A percentile compares a stretch with the other conserved stretches of the same genome.
phyloP scores from a whole-genome alignment of 345 rosid species.

The Crucihimalaya himalaica region DNA sequence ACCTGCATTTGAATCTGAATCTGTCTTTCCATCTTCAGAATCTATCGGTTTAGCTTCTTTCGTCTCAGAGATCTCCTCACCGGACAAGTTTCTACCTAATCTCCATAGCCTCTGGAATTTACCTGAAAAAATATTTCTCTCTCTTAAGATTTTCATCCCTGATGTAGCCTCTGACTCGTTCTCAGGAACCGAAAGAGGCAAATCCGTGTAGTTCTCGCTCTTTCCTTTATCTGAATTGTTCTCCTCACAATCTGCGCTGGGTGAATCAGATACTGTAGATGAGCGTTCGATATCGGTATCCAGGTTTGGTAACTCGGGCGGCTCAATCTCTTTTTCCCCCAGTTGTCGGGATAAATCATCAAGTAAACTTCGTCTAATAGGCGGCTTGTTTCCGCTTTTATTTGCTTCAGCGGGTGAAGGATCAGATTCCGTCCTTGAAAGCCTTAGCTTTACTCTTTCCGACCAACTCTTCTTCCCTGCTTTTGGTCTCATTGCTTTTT shows the following conservation, averaged over 20 bases:
- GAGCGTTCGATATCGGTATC: conserved; percentile 42
- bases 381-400: conserved; percentile 39
- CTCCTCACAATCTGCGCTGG: conserved; percentile 53
- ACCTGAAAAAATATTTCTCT: conserved; percentile 57
- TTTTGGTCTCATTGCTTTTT: conserved; percentile 40
- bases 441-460: conserved; percentile 54
- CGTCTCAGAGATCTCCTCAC: conserved; percentile 54
- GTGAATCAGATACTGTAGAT: conserved; percentile 58
- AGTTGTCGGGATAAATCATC: conserved; percentile 72
- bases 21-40: conserved; percentile 29
- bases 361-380: conserved; percentile 63
- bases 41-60: conserved; percentile 41
- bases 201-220: conserved; percentile 45
- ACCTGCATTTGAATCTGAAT: conserved; percentile 32
- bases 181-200: conserved; percentile 47
- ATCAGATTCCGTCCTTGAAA: conserved; percentile 73
- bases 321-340: conserved; percentile 33
- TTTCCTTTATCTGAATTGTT: conserved; percentile 62
- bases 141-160: conserved; percentile 41
- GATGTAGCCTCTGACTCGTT: conserved; percentile 41
- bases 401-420: conserved; percentile 53
- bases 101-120: conserved; percentile 89
- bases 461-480: conserved; percentile 74
- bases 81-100: conserved; percentile 59
- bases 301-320: background rate